Percentiles rank a stretch among this genome's conserved stretches.
Conservation (phyloP, 2,329 filamentous ascomycete genomes). For the Colletotrichum zoysiae region DNA sequence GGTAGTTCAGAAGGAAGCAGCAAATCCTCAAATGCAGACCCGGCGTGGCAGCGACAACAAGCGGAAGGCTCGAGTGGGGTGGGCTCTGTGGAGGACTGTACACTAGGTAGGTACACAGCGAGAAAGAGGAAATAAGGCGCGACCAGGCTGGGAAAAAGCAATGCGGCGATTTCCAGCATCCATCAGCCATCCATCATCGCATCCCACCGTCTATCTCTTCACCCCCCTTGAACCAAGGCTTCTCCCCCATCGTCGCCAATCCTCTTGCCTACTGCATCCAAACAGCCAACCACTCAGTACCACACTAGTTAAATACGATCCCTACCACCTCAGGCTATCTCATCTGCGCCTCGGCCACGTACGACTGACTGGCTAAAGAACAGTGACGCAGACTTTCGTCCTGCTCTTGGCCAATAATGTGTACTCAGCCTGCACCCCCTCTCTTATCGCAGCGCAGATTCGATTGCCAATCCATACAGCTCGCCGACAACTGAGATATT, state of each 20-base stretch:
- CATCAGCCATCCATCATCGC: conserved; percentile 30
- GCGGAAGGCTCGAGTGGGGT: conserved; percentile 1
- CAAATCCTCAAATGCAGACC: not conserved
- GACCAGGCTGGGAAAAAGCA: conserved; percentile 15
- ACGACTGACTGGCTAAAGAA: conserved; percentile 15
- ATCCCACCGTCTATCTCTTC: conserved; percentile 24
- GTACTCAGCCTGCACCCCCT: not conserved
- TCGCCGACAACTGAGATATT: conserved; percentile 31
- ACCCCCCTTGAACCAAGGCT: conserved; percentile 16
- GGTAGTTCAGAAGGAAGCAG: conserved; percentile 16
- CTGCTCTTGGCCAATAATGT: conserved; percentile 2
- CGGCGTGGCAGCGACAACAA: not conserved
- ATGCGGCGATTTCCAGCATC: conserved; percentile 21
- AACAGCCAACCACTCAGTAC: not conserved
- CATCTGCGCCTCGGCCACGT: not conserved
- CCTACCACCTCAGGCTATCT: conserved; percentile 8
- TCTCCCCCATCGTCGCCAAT: conserved; percentile 10
- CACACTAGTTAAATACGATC: not conserved
- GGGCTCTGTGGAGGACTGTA: conserved; percentile 2
- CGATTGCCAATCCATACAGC: conserved; percentile 35
- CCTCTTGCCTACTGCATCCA: conserved; percentile 17
- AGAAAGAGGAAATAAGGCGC: not conserved
- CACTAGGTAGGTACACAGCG: not conserved
- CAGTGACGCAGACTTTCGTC: not conserved
- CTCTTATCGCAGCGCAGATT: conserved; percentile 5